Percentiles rank a stretch among this genome's conserved stretches.
Conservation (phyloP, 2,329 filamentous ascomycete species). For the Cordyceps cicadae region DNA sequence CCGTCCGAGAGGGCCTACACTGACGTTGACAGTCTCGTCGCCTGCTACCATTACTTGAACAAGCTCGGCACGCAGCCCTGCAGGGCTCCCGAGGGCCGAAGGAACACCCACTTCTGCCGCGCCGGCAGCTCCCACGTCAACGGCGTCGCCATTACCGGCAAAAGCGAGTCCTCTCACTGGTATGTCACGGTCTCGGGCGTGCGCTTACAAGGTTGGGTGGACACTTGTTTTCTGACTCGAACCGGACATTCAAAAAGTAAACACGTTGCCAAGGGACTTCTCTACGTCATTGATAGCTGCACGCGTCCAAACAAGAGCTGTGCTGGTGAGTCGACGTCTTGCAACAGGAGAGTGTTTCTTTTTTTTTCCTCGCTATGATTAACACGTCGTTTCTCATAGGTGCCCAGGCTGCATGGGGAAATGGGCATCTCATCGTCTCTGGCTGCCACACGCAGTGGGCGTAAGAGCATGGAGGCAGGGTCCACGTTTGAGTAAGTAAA, state of each 20-base stretch:
- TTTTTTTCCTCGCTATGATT: not conserved
- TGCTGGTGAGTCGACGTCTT: not conserved
- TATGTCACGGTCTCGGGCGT: not conserved
- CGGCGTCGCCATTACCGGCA: not conserved
- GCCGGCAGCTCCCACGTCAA: not conserved
- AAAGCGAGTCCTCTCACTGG: not conserved
- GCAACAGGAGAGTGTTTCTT: not conserved
- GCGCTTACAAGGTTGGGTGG: not conserved
- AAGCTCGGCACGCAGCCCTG: not conserved
- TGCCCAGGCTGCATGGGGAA: not conserved
- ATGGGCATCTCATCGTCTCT: not conserved
- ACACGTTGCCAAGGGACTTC: not conserved
- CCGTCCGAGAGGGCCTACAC: not conserved
- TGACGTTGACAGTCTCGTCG: not conserved
- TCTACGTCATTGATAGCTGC: not conserved
- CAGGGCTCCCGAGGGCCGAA: not conserved
- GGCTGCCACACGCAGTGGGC: not conserved
- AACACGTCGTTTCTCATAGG: not conserved
- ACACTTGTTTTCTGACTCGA: not conserved
- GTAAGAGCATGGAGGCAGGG: not conserved
- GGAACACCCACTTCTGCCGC: not conserved
- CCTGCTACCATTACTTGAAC: not conserved
- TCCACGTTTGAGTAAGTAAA: too few species aligned
- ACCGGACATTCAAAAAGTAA: not conserved
- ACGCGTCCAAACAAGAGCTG: not conserved